Evolutionary conservation across 2,329 filamentous ascomycete genomes (phyloP).

Genomic region (Dichotomopilus funicola): DNA sequence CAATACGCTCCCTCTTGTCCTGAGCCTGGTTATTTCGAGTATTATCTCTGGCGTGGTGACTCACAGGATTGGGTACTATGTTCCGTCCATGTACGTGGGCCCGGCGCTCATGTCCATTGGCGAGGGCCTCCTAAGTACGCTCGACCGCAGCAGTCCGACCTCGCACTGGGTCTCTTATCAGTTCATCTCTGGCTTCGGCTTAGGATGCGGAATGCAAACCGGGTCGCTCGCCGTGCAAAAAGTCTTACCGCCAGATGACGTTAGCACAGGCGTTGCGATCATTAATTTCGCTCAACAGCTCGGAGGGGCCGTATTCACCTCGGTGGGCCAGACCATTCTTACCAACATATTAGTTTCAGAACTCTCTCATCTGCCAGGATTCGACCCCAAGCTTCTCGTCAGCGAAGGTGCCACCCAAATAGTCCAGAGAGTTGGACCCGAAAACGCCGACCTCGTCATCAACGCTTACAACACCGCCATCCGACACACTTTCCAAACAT

Average conservation of each 20-base stretch:
- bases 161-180: conserved; percentile 55
- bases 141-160: conserved; percentile 40
- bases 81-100: conserved; percentile 48
- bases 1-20: conserved; percentile 50
- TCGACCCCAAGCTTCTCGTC: conserved; percentile 39
- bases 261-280: conserved; percentile 49
- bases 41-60: conserved; percentile 43
- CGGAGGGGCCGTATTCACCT: conserved; percentile 52
- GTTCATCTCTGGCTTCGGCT: conserved; percentile 51
- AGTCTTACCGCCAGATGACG: conserved; percentile 44
- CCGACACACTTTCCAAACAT: conserved; percentile 56
- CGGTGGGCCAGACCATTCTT: conserved; percentile 50
- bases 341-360: conserved; percentile 38
- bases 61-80: conserved; percentile 53
- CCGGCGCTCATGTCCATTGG: conserved; percentile 46
- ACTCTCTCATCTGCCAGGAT: conserved; percentile 35
- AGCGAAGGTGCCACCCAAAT: conserved; percentile 54
- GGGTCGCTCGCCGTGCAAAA: conserved; percentile 51
- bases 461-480: conserved; percentile 60
- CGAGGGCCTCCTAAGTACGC: conserved; percentile 52
- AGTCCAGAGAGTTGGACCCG: conserved; percentile 41
- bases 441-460: conserved; percentile 48
- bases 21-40: conserved; percentile 48
- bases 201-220: conserved; percentile 54
- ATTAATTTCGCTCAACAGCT: conserved; percentile 54